Conservation (phyloP, 2,329 filamentous ascomycete species). For the Kalaharituber pfeilii region DNA sequence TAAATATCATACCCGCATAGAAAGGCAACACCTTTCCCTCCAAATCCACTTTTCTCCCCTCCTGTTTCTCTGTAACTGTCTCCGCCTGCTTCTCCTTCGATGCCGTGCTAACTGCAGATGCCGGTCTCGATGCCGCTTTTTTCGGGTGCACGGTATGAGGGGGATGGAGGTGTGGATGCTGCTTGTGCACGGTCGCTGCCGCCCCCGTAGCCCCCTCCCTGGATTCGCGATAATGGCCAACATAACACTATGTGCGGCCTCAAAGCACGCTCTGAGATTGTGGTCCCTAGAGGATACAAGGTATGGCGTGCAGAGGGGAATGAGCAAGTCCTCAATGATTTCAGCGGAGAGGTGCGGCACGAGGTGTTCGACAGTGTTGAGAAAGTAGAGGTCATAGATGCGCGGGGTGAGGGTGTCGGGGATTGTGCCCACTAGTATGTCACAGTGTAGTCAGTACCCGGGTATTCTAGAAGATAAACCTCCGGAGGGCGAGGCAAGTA, state of each 20-base stretch:
- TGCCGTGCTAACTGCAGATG: no score
- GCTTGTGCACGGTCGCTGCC: not conserved
- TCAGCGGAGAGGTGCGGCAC: constrained; percentile 49
- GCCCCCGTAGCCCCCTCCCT: no score
- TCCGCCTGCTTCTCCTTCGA: no score
- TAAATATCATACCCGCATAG: constrained; percentile 66
- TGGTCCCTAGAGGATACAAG: constrained; percentile 43
- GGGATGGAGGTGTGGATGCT: not conserved
- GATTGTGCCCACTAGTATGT: constrained; percentile 39
- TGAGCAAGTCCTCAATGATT: constrained; percentile 53
- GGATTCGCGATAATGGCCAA: constrained; percentile 67
- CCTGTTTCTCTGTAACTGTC: not conserved
- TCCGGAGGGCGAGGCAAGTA: not conserved
- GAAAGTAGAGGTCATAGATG: constrained; percentile 68
- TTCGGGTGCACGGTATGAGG: not conserved
- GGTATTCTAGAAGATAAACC: constrained; percentile 33
- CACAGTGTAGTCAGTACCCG: constrained; percentile 28
- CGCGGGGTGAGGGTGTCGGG: constrained; percentile 49
- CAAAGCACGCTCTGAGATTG: constrained; percentile 54
- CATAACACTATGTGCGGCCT: constrained; percentile 69
- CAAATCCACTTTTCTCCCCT: constrained; percentile 37
- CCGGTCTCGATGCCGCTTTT: no score
- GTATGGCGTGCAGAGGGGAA: constrained; percentile 58
- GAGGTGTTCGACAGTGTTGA: constrained; percentile 73
- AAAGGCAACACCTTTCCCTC: constrained; percentile 58